Base-by-base conservation (phyloP, 495 filamentous ascomycete species). In the Bacidia rubella region DNA sequence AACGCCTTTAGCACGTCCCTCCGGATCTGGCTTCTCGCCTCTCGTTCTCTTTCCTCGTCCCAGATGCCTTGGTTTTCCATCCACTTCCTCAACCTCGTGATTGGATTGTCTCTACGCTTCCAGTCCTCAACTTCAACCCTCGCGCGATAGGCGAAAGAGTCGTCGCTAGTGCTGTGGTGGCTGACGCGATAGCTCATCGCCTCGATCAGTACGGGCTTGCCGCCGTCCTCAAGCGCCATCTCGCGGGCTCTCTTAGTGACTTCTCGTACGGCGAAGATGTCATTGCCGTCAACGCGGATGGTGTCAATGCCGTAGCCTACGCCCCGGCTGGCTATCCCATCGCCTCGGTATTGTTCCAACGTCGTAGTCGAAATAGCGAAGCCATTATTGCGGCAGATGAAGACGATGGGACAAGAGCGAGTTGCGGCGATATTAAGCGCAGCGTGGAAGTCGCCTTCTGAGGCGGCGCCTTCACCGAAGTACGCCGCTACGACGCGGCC, bases 381-480 rank as follows among this genome's bases (percentile, higher is more conserved):
- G 0, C 92, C 92, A 60, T 99, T 99, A 67, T 99, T 99, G 42
- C 93, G 81, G 70, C 93, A 97, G 51, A 99, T 77, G 72, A 96
- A 99, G 29, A 99, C 72, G 11, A 93, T 81, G 0, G 92, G 92
- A 55, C 90, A 95, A 22, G 85, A 83, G 2, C 92, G 75, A 2
- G 92, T 99, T 0, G 92, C 93, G 19, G 92, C 92, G 47, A 99
- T 90, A 63, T 99, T 99, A 24, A 99, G 73, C 0, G 87, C 93
- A 0, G 89, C 92, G 61, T 99, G 92, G 70, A 99, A 99, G 66
- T 99, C 92, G 23, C 93, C 92, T 68, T 97, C 93, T 55, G 82
- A 87, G 12, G 92, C 93, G 11, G 93, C 93, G n/a, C 92, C 92
- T 74, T 99, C 92, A 48, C 92, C 92, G 59, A 99, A 97, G 66